Conservation (phyloP, 345 rosid species). For the Eucalyptus curtisii region DNA sequence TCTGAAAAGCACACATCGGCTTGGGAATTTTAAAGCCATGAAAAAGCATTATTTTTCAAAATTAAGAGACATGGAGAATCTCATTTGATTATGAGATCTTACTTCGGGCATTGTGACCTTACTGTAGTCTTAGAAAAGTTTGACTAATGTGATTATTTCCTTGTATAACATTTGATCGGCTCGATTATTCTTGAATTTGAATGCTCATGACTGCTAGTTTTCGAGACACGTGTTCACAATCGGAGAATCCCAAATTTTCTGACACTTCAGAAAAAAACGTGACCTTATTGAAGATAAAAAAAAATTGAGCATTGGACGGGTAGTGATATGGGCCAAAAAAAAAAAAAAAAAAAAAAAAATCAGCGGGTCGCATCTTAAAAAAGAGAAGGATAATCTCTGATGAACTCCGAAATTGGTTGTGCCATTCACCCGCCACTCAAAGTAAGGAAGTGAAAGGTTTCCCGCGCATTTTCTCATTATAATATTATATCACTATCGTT, state of each 20-base stretch:
- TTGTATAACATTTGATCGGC: rapidly evolving
- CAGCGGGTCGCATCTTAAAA: rapidly evolving
- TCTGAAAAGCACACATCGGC: rapidly evolving
- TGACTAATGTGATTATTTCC: not conserved
- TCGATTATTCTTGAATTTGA: not conserved
- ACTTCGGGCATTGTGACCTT: not conserved
- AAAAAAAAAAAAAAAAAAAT: no score
- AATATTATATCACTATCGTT: not conserved
- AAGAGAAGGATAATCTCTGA: not conserved
- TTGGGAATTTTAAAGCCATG: not conserved
- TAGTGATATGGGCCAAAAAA: not conserved
- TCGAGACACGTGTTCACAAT: rapidly evolving
- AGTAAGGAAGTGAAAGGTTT: not conserved
- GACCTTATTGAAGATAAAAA: not conserved
- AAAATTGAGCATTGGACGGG: not conserved
- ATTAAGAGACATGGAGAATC: not conserved
- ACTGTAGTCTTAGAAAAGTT: not conserved
- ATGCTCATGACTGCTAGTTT: no score
- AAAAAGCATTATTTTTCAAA: no score
- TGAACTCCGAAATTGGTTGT: not conserved
- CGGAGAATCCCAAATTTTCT: rapidly evolving
- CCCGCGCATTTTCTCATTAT: not conserved
- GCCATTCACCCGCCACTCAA: rapidly evolving
- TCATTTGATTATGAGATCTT: no score
- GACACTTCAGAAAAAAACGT: not conserved